Percentiles rank a stretch among this genome's conserved stretches.
phyloP scores from a whole-genome alignment of 148 eudicot species.

The Camellia lanceoleosa region DNA sequence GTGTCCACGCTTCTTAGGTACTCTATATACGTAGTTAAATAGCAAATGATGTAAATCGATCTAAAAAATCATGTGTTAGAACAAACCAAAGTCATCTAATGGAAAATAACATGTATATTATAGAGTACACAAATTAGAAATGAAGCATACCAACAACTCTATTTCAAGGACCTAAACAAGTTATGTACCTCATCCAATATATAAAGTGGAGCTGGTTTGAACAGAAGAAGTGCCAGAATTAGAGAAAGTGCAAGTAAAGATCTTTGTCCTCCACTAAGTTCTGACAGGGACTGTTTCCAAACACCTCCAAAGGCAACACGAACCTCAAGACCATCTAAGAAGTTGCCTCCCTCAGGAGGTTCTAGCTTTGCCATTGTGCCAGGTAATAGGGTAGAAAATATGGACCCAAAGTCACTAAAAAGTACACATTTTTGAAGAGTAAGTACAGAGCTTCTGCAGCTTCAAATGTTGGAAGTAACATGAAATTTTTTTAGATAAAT shows the following conservation, averaged over 20 bases:
- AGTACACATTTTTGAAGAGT: slow-evolving; percentile 7
- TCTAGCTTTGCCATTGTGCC: slow-evolving; percentile 98
- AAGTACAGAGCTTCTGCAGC: not conserved
- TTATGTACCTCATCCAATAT: slow-evolving; percentile 84
- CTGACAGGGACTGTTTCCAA: slow-evolving; percentile 97
- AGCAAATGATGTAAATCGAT: not conserved
- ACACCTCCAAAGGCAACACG: slow-evolving; percentile 98
- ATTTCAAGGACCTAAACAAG: not conserved
- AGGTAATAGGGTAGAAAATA: slow-evolving; percentile 90
- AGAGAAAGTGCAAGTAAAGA: slow-evolving; percentile 91
- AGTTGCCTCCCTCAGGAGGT: slow-evolving; percentile 91
- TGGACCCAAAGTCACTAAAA: slow-evolving; percentile 91
- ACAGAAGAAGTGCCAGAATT: slow-evolving; percentile 87
- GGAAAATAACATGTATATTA: not conserved
- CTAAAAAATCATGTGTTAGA: not conserved
- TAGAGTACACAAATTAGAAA: not conserved
- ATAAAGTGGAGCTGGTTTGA: slow-evolving; percentile 98
- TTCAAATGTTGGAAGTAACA: not conserved
- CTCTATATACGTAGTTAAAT: too few species aligned
- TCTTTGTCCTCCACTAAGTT: slow-evolving; percentile 97
- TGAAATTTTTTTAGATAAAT: not conserved
- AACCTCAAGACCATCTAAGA: slow-evolving; percentile 96
- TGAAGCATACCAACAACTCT: not conserved
- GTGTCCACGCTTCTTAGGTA: too few species aligned
- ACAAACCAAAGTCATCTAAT: not conserved